A percentile compares a stretch with the other conserved stretches of the same genome.
phyloP scores from a whole-genome alignment of 805 yeast genomes.

The Grigorovia yakushimaensis region DNA sequence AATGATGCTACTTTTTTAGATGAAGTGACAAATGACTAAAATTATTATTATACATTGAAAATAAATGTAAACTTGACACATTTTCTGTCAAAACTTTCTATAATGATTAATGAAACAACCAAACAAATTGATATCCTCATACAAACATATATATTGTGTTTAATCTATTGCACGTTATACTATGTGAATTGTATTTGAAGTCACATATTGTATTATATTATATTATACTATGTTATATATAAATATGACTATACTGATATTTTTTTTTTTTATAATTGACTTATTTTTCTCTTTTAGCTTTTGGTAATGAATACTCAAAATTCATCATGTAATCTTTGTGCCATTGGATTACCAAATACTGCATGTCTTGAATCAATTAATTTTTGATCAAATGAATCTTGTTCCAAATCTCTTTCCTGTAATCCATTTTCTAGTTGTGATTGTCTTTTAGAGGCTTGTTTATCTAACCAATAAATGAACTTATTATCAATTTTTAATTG shows the following conservation, averaged over 20 bases:
- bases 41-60: too few relatives aligned
- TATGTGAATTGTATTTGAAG: too few relatives aligned
- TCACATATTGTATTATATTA: too few relatives aligned
- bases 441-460: slow-evolving; percentile 32
- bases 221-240: too few relatives aligned
- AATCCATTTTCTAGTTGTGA: slow-evolving; percentile 16
- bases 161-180: too few relatives aligned
- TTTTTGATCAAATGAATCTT: slow-evolving; percentile 30
- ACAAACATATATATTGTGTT: too few relatives aligned
- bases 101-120: background rate
- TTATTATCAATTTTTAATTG: slow-evolving; percentile 29
- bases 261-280: background rate
- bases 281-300: too few relatives aligned
- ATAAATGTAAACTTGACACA: too few relatives aligned
- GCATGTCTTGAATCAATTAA: slow-evolving; percentile 45
- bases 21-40: slow-evolving; percentile 26
- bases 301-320: background rate
- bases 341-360: slow-evolving; percentile 72
- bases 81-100: too few relatives aligned
- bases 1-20: slow-evolving; percentile 81
- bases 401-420: slow-evolving; percentile 25
- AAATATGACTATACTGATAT: too few relatives aligned
- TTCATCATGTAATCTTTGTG: slow-evolving; percentile 33
- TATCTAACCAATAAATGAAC: slow-evolving; percentile 57
- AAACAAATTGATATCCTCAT: too few relatives aligned